Conservation (phyloP, 2,329 filamentous ascomycete genomes). For the Sporothrix humicola region DNA sequence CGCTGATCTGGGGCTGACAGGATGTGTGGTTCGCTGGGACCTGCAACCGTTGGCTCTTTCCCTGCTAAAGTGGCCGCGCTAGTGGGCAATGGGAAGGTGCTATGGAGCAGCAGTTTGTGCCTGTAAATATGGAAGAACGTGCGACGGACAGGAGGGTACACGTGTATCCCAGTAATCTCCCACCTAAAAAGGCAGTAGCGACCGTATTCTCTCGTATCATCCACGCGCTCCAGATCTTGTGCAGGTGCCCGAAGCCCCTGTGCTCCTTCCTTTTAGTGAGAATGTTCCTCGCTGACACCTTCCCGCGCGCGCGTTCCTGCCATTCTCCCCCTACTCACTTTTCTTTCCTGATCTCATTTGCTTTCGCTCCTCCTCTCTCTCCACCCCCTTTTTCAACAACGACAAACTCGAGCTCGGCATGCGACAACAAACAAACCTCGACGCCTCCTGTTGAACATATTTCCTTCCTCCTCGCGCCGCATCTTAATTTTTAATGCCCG, state of each 20-base stretch:
- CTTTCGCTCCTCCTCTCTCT: constrained; percentile 24
- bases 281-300: neutral
- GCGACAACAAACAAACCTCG: constrained; percentile 4
- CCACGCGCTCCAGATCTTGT: neutral
- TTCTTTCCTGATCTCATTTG: constrained; percentile 18
- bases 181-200: neutral
- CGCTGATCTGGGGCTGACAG: neutral
- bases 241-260: neutral
- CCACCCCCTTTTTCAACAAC: constrained; percentile 22
- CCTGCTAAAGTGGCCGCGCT: constrained; percentile 13
- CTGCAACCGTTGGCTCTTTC: constrained; percentile 17
- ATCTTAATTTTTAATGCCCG: constrained; percentile 18
- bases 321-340: constrained; percentile 15
- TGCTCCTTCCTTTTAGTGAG: neutral
- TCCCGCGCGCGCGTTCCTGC: constrained; percentile 1
- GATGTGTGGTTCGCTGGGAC: neutral
- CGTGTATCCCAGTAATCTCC: constrained; percentile 1
- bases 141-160: constrained; percentile 4
- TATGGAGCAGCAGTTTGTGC: neutral
- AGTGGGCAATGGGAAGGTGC: constrained; percentile 16
- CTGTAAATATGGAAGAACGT: neutral
- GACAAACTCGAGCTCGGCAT: neutral
- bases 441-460: constrained; percentile 1
- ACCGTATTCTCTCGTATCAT: neutral
- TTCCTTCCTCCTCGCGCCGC: neutral